These are phyloP conservation scores for Fragaria nilgerrensis DNA, from an alignment of 306 rosid species.

Conservation along the genomic window DNA sequence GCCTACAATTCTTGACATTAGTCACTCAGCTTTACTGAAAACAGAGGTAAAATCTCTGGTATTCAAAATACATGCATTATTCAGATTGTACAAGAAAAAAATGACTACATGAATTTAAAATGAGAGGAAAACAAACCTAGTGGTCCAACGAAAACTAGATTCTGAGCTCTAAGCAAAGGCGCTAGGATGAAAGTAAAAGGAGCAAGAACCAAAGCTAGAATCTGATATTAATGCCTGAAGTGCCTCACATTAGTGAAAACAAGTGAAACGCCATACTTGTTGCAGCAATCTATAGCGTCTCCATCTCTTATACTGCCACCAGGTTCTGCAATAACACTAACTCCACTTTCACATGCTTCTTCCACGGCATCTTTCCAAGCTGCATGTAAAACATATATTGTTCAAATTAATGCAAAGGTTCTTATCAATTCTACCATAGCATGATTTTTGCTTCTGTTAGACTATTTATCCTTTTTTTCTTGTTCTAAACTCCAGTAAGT, in stretches of 20 bases:
- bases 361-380: conserved; percentile 98
- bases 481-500: not conserved
- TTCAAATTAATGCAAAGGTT: conserved; percentile 3
- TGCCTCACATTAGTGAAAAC: conserved; percentile 85
- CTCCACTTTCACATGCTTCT: conserved; percentile 83
- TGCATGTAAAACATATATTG: conserved; percentile 33
- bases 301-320: conserved; percentile 87
- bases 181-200: not conserved
- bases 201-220: not conserved
- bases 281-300: conserved; percentile 87
- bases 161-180: not conserved
- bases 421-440: not conserved
- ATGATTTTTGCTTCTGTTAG: not conserved
- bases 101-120: not conserved
- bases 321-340: conserved; percentile 73
- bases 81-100: not conserved
- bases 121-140: not conserved
- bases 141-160: not conserved
- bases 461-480: not conserved
- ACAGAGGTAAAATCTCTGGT: not conserved
- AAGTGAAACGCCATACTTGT: conserved; percentile 80
- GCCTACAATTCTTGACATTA: not conserved
- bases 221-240: conserved; percentile 55
- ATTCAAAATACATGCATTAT: not conserved
- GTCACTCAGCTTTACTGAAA: not conserved